Base-by-base conservation (phyloP, 371 early-diverging fungal species). In the Phascolomyces articulosus region DNA sequence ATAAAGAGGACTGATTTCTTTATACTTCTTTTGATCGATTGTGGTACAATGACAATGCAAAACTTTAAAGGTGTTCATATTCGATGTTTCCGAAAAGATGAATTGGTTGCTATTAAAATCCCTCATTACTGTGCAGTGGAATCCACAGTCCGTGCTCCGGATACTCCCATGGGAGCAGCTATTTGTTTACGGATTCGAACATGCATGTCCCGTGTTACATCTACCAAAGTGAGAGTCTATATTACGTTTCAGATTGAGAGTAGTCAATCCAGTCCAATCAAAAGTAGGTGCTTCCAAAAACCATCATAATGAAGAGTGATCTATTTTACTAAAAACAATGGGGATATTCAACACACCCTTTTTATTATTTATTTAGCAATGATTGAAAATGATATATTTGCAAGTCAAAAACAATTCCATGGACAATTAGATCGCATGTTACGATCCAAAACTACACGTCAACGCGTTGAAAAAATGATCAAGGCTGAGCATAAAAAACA, bases 161-260 rank as follows among this genome's bases (percentile, higher is more conserved):
- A 59, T 16, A 47, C 59, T 1, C 59, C 59, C 2, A 41, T 59
- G 40, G 59, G 59, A 41, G 40, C 21, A 15, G 59, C 59, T 15
- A 28, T 59, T 20, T 10, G 26, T 41, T 47, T 40, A 13, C 40
- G 48, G 44, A 59, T 38, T 8, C 26, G 59, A 7, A 59, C 59
- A 9, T 59, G 59, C 28, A 47, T 59, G 11, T 16, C 48, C 4
- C 18, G 24, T n/a, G 23, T 47, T 7, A 26, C n/a, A 21, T 10
- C 26, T 18, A 24, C 10, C 2, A 40, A 26, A 23, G 59, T 59
- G 7, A 59, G 44, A 20, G 27, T 59, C 3, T 21, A 24, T 41
- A 29, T 59, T 23, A 59, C 59, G 6, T 47, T 59, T 44, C 15
- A 59, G 4, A n/a, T 47, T 1, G 48, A 40, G 4, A 28, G 18